Evolutionary conservation across 2,329 filamentous ascomycete genomes (phyloP).

Genomic region (Plectosphaerella plurivora): DNA sequence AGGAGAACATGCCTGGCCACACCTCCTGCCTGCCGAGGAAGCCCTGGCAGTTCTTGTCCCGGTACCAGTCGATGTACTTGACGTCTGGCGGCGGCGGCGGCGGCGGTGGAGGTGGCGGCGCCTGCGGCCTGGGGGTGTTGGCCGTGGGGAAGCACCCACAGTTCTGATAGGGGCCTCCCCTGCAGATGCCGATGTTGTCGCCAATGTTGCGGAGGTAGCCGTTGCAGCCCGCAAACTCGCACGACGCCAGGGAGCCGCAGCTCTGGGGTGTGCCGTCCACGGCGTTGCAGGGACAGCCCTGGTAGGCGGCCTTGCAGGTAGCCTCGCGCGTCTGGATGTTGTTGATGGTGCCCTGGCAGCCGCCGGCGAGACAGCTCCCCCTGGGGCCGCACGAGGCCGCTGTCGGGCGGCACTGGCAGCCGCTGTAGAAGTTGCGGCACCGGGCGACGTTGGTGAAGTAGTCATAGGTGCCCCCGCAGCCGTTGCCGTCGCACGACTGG

Average conservation of each 20-base stretch:
- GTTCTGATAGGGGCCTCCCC: background rate
- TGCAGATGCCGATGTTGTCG: background rate
- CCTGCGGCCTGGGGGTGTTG: too few species aligned
- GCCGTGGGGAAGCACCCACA: too few species aligned
- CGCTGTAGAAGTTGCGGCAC: background rate
- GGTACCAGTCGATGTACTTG: too few species aligned
- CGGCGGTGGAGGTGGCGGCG: too few species aligned
- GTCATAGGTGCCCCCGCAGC: background rate
- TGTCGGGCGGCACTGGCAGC: background rate
- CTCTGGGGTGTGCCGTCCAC: background rate
- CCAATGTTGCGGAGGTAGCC: background rate
- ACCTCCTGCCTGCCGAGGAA: too few species aligned
- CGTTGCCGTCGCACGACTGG: background rate
- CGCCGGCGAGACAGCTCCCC: background rate
- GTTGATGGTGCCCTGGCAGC: background rate
- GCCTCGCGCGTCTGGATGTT: background rate
- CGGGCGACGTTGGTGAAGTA: background rate
- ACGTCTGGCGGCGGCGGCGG: too few species aligned
- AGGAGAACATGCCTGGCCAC: too few species aligned
- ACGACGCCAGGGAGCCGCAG: background rate
- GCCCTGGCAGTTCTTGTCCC: too few species aligned
- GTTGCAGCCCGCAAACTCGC: background rate
- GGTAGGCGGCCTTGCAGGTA: background rate
- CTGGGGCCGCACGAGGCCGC: background rate
- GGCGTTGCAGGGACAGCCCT: background rate